Base-by-base conservation (phyloP, 2,329 filamentous ascomycete species). In the Penicillium sp. region DNA sequence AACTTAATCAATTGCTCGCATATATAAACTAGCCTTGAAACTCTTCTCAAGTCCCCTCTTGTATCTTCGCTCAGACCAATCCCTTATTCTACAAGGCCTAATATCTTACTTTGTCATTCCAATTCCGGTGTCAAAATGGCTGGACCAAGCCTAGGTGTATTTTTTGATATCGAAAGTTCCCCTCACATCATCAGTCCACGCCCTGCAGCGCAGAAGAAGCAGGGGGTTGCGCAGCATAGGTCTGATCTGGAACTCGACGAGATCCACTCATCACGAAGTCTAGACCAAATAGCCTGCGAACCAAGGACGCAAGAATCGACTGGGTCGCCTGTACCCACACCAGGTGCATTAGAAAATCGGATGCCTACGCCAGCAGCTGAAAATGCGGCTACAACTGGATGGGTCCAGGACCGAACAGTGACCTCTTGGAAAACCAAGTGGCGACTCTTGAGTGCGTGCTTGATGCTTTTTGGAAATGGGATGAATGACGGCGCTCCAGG, bases 401-500 rank as follows among this genome's bases (percentile, higher is more conserved):
- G 56, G 53, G 59, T 51, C 9, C 16, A 51, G 47, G 61, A 62
- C 37, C 54, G 56, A 37, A 62, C 58, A 22, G 41, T 41, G n/a
- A 41, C 37, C 22, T 44, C 59, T 14, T 56, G 46, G 56, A 62
- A 86, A 82, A 93, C 91, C 71, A 86, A 84, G 59, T 93, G 83
- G 75, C 80, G 90, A 33, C 78, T 93, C 26, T 69, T 87, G 10
- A 81, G 84, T 11, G 80, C 83, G 14, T 91, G 88, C 62, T 68
- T 89, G 44, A 82, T 87, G 59, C 88, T 84, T 57, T 82, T 95
- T 59, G 81, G 82, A 2, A 87, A 88, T 65, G 91, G 90, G 0
- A 75, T 95, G 57, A 90, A 85, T 63, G 91, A 96, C 72, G 84
- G 86, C 43, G 87, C 89, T 0, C 85, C 90, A 1, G 91, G 91